Base-by-base conservation (phyloP, 495 filamentous ascomycete species). In the Hapsidospora chrysogenum region DNA sequence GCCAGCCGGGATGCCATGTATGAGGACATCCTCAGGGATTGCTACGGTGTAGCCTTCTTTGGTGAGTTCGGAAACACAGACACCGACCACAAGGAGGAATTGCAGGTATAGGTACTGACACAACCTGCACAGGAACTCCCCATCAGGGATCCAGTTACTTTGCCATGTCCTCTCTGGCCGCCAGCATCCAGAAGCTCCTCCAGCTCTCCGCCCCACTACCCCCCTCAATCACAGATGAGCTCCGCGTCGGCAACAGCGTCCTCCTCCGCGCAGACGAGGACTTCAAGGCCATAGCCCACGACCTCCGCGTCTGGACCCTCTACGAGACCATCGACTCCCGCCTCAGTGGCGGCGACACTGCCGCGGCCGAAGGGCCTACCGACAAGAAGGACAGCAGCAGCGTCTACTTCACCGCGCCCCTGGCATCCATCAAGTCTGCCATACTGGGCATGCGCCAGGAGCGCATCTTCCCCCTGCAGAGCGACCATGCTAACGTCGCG, bases 141-240 rank as follows among this genome's bases (percentile, higher is more conserved):
- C 73, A 80, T 41, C 69, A 66, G 27, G 74, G 75, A 3, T 78
- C 72, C 1, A 78, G 68, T 17, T 76, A 76, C 41, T 57, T 78
- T 30, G 75, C 72, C 3, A 68, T 67, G 40, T 54, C 59, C 0
- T 61, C 66, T 38, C 72, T 73, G 37, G 57, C 57, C 14, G 50
- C 59, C 15, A 74, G 64, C 41, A 70, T 77, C 19, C 58, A 57
- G 20, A 52, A 53, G n/a, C 38, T 76, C 3, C 47, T 78, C 10
- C 60, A 58, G n/a, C 41, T 77, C n/a, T 61, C 72, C 21, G 52
- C 57, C 17, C 56, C 65, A 1, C 54, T 76, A 11, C 70, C 71
- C 1, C 39, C 40, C 9, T 59, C 58, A 0, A 46, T 78, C 0
- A 54, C 63, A 10, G 54, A 64, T 3, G 50, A 68, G 10, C 53